phyloP scores from a whole-genome alignment of 129 eudicot genomes.

The Arctium lappa region DNA sequence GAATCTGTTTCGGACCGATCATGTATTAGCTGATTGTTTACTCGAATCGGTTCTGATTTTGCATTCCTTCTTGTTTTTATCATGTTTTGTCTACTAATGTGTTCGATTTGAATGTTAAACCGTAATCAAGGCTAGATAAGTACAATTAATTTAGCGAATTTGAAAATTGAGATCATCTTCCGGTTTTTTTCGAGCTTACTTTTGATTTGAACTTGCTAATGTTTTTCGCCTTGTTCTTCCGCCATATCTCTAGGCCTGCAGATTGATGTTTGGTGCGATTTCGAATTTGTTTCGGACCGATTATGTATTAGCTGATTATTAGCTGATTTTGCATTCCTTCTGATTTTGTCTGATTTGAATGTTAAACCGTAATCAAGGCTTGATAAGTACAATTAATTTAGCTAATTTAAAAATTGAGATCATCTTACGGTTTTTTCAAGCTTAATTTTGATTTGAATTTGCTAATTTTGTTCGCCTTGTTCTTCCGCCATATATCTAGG shows the following conservation, averaged over 20 bases:
- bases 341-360: slow-evolving; percentile 9
- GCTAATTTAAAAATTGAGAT: background rate
- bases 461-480: background rate
- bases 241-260: background rate
- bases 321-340: background rate
- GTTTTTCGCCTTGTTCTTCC: background rate
- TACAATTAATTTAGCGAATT: background rate
- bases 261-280: background rate
- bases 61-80: background rate
- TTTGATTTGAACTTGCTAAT: background rate
- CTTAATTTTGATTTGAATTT: background rate
- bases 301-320: background rate
- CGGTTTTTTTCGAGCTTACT: background rate
- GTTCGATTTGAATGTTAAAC: too few relatives aligned
- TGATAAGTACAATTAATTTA: background rate
- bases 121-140: too few relatives aligned
- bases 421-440: background rate
- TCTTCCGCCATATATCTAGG: background rate
- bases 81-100: background rate
- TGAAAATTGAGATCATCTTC: background rate
- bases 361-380: background rate
- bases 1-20: background rate
- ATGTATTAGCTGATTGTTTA: background rate
- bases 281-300: background rate
- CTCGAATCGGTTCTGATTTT: background rate